phyloP scores from a whole-genome alignment of 2,329 filamentous ascomycete genomes.

The Microdochium nivale region DNA sequence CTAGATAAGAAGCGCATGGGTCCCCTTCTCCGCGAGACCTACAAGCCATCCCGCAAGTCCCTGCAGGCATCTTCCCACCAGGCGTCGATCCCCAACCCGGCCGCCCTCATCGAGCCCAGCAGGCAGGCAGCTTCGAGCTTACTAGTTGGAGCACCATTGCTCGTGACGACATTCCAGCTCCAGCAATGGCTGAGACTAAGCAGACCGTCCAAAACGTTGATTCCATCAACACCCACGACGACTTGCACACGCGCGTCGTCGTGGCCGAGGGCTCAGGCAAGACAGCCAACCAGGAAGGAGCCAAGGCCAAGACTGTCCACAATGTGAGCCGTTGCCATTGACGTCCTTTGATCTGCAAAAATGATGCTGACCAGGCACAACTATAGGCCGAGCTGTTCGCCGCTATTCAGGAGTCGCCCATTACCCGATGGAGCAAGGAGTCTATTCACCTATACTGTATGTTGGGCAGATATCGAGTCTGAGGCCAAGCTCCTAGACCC shows the following conservation, averaged over 20 bases:
- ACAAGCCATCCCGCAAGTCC: neutral
- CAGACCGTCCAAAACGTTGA: neutral
- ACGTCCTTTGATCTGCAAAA: neutral
- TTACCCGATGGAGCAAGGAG: conserved; percentile 30
- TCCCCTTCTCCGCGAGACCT: neutral
- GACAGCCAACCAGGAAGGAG: conserved; percentile 18
- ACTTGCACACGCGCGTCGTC: conserved; percentile 8
- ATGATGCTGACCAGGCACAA: conserved; percentile 4
- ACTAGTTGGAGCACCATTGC: neutral
- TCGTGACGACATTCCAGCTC: neutral
- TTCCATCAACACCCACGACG: neutral
- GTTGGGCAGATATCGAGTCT: conserved; percentile 1
- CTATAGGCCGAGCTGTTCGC: conserved; percentile 36
- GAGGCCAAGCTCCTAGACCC: neutral
- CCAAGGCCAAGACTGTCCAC: conserved; percentile 29
- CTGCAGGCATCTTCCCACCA: neutral
- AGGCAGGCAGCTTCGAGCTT: neutral
- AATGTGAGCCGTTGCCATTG: conserved; percentile 23
- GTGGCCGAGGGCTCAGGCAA: conserved; percentile 18
- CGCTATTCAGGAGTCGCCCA: conserved; percentile 35
- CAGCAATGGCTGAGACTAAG: neutral
- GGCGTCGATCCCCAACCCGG: neutral
- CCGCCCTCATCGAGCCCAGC: neutral
- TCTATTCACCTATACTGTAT: conserved; percentile 31
- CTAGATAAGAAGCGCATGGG: neutral